Evolutionary conservation across 192 early-diverging fungal species (phyloP).

Genomic region (Funneliformis geosporum): DNA sequence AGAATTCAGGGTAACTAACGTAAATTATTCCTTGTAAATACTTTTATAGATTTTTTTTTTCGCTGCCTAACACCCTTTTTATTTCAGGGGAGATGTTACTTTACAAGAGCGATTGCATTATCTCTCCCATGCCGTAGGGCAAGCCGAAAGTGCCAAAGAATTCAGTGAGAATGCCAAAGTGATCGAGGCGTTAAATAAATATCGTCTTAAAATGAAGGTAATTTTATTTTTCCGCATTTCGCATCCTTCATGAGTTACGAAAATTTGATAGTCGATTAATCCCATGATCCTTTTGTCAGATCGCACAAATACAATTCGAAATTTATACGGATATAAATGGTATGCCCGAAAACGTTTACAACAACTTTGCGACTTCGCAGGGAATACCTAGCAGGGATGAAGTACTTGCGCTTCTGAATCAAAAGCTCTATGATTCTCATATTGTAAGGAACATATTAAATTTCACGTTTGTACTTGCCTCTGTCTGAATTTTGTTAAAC

Average conservation of each 20-base stretch:
- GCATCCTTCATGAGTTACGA: not conserved
- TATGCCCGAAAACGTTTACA: not conserved
- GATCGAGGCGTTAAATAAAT: not conserved
- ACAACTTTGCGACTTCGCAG: too few species aligned
- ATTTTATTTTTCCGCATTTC: not conserved
- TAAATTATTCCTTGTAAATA: not conserved
- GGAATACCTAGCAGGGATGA: not conserved
- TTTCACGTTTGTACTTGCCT: too few species aligned
- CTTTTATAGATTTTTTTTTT: too few species aligned
- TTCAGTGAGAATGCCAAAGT: not conserved
- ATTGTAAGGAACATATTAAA: not conserved
- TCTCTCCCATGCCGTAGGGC: conserved; percentile 13
- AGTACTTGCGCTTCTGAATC: not conserved
- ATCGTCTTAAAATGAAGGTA: not conserved
- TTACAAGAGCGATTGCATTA: conserved; percentile 20
- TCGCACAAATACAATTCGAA: conserved; percentile 21
- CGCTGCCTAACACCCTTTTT: not conserved
- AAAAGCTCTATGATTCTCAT: conserved; percentile 5
- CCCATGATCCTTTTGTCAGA: not conserved
- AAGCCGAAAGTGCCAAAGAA: conserved; percentile 21
- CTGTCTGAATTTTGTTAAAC: too few species aligned
- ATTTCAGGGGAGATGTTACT: not conserved
- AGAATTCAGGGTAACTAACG: conserved; percentile 12
- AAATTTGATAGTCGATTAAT: not conserved
- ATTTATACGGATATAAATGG: not conserved